Conservation (phyloP, 2,329 filamentous ascomycete genomes). For the Lachnellula occidentalis region DNA sequence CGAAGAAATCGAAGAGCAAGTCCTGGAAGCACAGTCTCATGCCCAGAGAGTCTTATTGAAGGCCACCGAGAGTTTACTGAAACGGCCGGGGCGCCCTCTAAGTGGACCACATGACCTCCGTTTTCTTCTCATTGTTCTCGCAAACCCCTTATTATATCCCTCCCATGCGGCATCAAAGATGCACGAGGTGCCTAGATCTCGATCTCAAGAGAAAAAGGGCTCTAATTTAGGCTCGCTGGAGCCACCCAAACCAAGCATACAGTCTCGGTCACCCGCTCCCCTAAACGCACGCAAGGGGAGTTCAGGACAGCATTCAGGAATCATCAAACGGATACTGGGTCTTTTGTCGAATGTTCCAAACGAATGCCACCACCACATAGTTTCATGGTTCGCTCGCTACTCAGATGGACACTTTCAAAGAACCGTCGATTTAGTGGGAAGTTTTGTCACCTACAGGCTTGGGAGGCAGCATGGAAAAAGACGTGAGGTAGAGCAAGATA, state of each 20-base stretch:
- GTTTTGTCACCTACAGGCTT: constrained; percentile 77
- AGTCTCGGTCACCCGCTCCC: constrained; percentile 5
- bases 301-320: constrained; percentile 67
- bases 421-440: constrained; percentile 69
- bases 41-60: constrained; percentile 67
- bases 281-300: constrained; percentile 23
- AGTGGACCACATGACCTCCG: constrained; percentile 64
- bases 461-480: constrained; percentile 65
- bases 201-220: constrained; percentile 23
- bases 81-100: constrained; percentile 68
- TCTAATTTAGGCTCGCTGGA: constrained; percentile 1
- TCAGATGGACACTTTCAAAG: constrained; percentile 62
- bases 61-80: constrained; percentile 71
- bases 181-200: constrained; percentile 17
- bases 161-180: constrained; percentile 19
- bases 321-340: constrained; percentile 80
- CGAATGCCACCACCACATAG: constrained; percentile 70
- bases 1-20: constrained; percentile 44
- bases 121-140: constrained; percentile 71
- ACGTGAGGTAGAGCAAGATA: constrained; percentile 52
- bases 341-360: constrained; percentile 70
- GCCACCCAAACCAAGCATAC: constrained; percentile 3
- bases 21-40: constrained; percentile 61
- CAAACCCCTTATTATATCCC: constrained; percentile 69
- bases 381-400: constrained; percentile 72